Conservation (phyloP, 2,329 filamentous ascomycete species). For the Amesomyces nigricolor region DNA sequence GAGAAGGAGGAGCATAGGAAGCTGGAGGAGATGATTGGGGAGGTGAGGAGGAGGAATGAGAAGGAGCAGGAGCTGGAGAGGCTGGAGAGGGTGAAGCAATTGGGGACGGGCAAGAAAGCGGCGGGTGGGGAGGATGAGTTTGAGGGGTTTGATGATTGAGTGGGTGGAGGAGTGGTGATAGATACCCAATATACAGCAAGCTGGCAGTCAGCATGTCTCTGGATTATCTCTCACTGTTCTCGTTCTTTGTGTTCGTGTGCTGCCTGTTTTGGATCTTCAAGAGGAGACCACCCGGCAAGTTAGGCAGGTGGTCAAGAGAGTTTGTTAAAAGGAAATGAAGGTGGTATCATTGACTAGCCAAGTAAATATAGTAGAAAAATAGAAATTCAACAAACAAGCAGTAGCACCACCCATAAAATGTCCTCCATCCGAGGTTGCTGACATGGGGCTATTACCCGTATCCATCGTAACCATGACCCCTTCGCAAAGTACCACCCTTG, state of each 20-base stretch:
- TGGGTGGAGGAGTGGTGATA: background rate
- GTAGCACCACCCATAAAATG: too few relatives aligned
- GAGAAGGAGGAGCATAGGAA: conserved; percentile 59
- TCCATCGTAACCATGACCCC: too few relatives aligned
- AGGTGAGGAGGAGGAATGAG: conserved; percentile 56
- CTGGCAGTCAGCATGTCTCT: too few relatives aligned
- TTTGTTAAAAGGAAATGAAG: conserved; percentile 8
- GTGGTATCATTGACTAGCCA: conserved; percentile 13
- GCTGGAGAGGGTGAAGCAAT: too few relatives aligned
- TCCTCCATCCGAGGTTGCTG: too few relatives aligned
- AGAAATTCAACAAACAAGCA: background rate
- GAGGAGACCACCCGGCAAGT: too few relatives aligned
- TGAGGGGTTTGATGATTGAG: conserved; percentile 51
- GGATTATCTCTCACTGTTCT: too few relatives aligned
- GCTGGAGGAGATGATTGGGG: conserved; percentile 57
- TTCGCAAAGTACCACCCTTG: too few relatives aligned
- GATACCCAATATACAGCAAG: conserved; percentile 3
- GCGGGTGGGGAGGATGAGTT: conserved; percentile 39
- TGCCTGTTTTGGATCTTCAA: too few relatives aligned
- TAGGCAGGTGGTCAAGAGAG: background rate
- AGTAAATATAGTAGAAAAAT: background rate
- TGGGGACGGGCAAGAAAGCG: conserved; percentile 11
- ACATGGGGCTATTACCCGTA: too few relatives aligned
- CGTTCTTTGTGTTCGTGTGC: too few relatives aligned
- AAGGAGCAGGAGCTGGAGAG: conserved; percentile 34